These are phyloP conservation scores for Botrytis byssoidea DNA, from an alignment of 2,329 filamentous ascomycete genomes.

Conservation along the genomic window DNA sequence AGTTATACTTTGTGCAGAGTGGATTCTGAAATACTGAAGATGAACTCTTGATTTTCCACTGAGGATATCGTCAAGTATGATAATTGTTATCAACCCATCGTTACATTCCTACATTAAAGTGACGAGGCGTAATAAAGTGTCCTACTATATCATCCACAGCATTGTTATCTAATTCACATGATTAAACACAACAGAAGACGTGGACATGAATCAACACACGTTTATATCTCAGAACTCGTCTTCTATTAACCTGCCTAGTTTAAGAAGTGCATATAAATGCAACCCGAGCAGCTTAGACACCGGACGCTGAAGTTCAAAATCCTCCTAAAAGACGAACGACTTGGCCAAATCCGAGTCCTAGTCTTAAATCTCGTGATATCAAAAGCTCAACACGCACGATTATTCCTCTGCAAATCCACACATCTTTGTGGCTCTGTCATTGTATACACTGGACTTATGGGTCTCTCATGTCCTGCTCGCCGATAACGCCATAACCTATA, in stretches of 20 bases:
- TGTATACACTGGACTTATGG: neutral
- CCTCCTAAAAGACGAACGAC: neutral
- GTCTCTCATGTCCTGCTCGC: neutral
- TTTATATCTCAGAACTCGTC: too few relatives aligned
- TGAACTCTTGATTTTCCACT: neutral
- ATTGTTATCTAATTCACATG: neutral
- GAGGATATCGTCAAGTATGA: neutral
- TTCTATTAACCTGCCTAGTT: neutral
- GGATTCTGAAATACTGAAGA: neutral
- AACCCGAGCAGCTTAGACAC: neutral
- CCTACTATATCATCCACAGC: neutral
- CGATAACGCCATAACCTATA: conserved; percentile 14
- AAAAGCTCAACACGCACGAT: neutral
- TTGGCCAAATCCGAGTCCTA: neutral
- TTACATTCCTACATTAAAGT: neutral
- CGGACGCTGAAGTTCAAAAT: neutral
- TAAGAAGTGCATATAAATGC: neutral
- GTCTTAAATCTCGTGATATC: neutral
- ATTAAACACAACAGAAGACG: neutral
- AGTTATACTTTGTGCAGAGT: neutral
- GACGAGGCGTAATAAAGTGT: too few relatives aligned
- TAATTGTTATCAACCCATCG: neutral
- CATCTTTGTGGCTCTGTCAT: neutral
- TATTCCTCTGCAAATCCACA: neutral
- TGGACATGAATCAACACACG: neutral